Percentiles rank a stretch among this genome's conserved stretches.
phyloP scores from a whole-genome alignment of 1,284 basidiomycete species.

The Puccinia polysora region DNA sequence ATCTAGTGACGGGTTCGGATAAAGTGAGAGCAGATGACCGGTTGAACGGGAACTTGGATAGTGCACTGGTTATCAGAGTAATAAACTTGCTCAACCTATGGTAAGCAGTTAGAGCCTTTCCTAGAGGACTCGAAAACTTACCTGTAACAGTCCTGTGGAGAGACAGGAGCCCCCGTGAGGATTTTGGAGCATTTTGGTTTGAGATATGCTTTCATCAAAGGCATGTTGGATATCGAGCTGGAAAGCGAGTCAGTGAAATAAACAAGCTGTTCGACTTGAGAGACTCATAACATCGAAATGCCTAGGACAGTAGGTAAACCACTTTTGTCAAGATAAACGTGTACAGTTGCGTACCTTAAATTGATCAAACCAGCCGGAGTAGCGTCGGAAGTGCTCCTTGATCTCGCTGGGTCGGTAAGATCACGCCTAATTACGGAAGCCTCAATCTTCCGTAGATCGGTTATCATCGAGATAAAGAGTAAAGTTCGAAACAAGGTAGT shows the following conservation, averaged over 20 bases:
- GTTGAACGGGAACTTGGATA: not conserved
- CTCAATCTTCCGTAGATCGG: not conserved
- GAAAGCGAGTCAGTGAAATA: not conserved
- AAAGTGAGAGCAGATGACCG: not conserved
- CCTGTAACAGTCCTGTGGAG: conserved; percentile 9
- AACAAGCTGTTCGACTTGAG: not conserved
- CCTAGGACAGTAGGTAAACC: not conserved
- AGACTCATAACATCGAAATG: no score
- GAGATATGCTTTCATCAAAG: conserved; percentile 1
- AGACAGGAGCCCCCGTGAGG: not conserved
- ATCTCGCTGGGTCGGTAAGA: not conserved
- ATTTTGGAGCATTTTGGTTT: not conserved
- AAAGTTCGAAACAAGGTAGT: not conserved
- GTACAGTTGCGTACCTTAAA: not conserved
- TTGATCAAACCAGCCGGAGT: not conserved
- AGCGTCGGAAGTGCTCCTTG: not conserved
- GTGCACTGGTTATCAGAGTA: not conserved
- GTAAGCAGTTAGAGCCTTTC: not conserved
- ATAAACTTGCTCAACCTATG: not conserved
- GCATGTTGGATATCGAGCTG: conserved; percentile 5
- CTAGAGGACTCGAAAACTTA: not conserved
- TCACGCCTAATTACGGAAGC: not conserved
- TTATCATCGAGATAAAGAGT: not conserved
- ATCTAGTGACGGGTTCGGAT: not conserved
- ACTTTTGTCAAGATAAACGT: not conserved